Conservation (phyloP, 345 rosid species). For the Mercurialis annua region DNA sequence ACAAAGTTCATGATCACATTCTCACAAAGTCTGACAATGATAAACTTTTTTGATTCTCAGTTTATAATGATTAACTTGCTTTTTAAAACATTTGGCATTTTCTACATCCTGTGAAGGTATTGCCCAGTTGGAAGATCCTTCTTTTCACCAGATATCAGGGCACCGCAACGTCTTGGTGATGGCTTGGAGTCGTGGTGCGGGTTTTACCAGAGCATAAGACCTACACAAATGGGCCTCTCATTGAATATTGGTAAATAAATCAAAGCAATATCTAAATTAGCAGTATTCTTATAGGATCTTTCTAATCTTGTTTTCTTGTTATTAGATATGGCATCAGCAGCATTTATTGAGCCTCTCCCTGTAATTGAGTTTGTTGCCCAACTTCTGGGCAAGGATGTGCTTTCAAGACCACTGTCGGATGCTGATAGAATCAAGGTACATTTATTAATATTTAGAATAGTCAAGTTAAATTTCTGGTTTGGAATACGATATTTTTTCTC, state of each 20-base stretch:
- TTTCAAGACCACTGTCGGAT: slow-evolving; percentile 78
- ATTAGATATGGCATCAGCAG: slow-evolving; percentile 96
- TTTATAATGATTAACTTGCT: not conserved
- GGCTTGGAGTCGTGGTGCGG: slow-evolving; percentile 99
- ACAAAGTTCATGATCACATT: not conserved
- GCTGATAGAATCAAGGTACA: slow-evolving; percentile 92
- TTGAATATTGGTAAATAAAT: slow-evolving; percentile 70
- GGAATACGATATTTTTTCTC: slow-evolving; percentile 1
- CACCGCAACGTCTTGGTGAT: slow-evolving; percentile 81
- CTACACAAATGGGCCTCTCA: slow-evolving; percentile 97
- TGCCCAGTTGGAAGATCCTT: slow-evolving; percentile 88
- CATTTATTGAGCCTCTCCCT: slow-evolving; percentile 97
- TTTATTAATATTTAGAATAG: too few species aligned
- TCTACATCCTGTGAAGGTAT: slow-evolving; percentile 40
- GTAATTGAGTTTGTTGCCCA: slow-evolving; percentile 91
- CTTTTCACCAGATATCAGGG: slow-evolving; percentile 80
- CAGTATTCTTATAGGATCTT: slow-evolving; percentile 5
- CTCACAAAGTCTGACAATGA: too few species aligned
- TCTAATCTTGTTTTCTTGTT: not conserved
- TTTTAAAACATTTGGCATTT: not conserved
- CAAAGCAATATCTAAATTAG: not conserved
- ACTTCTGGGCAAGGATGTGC: slow-evolving; percentile 78
- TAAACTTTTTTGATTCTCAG: not conserved
- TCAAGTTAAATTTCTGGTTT: not conserved
- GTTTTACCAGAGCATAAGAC: slow-evolving; percentile 93